Conservation (phyloP, 805 yeast genomes). For the Yamadazyma sp. region DNA sequence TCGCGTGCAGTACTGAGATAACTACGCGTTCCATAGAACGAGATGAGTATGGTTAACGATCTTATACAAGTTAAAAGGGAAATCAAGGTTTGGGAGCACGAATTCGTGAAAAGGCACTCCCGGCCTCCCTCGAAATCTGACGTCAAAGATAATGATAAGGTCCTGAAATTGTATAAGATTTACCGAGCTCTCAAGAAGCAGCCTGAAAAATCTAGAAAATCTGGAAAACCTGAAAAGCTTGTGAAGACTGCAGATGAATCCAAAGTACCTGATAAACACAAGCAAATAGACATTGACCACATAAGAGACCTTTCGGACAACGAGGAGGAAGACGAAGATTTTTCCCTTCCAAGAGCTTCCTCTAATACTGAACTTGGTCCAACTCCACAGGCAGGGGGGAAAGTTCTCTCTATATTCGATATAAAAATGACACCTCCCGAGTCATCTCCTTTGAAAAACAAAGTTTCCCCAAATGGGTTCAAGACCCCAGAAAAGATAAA, state of each 20-base stretch:
- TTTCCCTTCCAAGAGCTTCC: constrained; percentile 8
- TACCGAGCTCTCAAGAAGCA: constrained; percentile 23
- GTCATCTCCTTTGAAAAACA: constrained; percentile 37
- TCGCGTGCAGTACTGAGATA: too few relatives aligned
- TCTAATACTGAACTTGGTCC: constrained; percentile 62
- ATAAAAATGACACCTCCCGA: constrained; percentile 45
- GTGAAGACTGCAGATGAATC: neutral
- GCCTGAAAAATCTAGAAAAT: neutral
- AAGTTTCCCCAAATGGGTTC: constrained; percentile 18
- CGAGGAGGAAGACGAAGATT: constrained; percentile 15
- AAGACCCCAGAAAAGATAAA: constrained; percentile 36
- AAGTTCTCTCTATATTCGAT: constrained; percentile 73
- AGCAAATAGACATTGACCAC: constrained; percentile 1
- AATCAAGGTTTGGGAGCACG: constrained; percentile 43
- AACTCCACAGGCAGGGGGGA: constrained; percentile 82
- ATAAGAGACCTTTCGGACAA: constrained; percentile 10
- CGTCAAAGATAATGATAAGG: constrained; percentile 28
- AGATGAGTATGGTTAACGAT: constrained; percentile 12
- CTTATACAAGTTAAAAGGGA: constrained; percentile 22
- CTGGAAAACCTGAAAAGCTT: neutral
- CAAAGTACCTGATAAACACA: neutral
- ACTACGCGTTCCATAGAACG: too few relatives aligned
- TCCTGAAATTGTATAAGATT: constrained; percentile 32
- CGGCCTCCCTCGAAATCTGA: constrained; percentile 35
- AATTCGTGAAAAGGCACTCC: constrained; percentile 27